Evolutionary conservation across 2,329 filamentous ascomycete genomes (phyloP), one percentile per base, ranked within the genome.

Genomic region (Botrytis pseudocinerea): DNA sequence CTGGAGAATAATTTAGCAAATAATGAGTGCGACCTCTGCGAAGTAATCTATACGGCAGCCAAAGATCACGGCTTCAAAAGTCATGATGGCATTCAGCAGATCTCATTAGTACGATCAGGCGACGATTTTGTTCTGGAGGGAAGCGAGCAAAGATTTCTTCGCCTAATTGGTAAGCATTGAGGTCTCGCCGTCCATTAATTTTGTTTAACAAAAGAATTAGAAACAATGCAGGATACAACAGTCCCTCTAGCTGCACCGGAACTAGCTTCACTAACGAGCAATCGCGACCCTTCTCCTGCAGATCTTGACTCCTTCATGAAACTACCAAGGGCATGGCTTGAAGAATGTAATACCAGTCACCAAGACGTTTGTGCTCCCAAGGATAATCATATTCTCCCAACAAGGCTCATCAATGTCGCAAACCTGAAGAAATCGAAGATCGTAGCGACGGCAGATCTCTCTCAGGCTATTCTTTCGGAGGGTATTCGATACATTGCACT

Each of bases 401-500:
- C 46, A 28, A 66, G 44, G 4, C 64, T 66, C 16, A 54, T 66
- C 32, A 51, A 12, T 14, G 64, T 66, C 9, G 44, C 16, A 38
- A n/a, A 20, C 25, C 46, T 25, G 25, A 28, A 20, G 9, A 51
- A 20, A 25, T 46, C 46, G 20, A 66, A 54, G 32, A 54, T 66
- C 3, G 25, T 66, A n/a, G 44, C 7, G 10, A 54, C 64, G 4
- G 44, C 46, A 54, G 32, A 66, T 66, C 22, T 66, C 16, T 8
- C 46, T 14, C 35, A 38, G 22, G 6, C 18, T 5, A 8, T 14
- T 54, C 32, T 20, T n/a, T 5, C 22, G 16, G 35, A 20, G 7
- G 14, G 6, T 1, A 28, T 28, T 22, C 44, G 32, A 18, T 75
- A 74, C 60, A n/a, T 66, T n/a, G 73, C 74, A 38, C 64, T 75